These are phyloP conservation scores for Ophiorrhiza pumila DNA, from an alignment of 257 asterid species.

Conservation along the genomic window DNA sequence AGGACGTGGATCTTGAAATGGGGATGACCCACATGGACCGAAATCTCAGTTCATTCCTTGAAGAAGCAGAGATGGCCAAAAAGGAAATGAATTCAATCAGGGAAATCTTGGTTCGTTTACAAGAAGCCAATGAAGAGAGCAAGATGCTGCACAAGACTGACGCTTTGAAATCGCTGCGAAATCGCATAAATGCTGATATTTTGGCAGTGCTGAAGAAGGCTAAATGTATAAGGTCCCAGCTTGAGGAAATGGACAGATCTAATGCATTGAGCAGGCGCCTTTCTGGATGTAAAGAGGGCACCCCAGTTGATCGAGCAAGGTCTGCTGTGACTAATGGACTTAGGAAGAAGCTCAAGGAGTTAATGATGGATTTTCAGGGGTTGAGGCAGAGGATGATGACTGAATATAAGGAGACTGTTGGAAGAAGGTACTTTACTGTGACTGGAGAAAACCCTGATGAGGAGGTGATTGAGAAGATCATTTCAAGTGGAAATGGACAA, in stretches of 20 bases:
- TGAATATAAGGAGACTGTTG: slow-evolving; percentile 85
- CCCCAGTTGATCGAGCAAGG: slow-evolving; percentile 68
- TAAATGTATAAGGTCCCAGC: slow-evolving; percentile 42
- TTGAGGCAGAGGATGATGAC: slow-evolving; percentile 88
- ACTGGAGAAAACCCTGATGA: slow-evolving; percentile 76
- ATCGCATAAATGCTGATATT: slow-evolving; percentile 49
- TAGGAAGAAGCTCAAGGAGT: slow-evolving; percentile 86
- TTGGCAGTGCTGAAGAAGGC: slow-evolving; percentile 66
- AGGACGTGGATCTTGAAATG: slow-evolving; percentile 59
- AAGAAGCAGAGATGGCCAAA: slow-evolving; percentile 74
- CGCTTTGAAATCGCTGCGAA: slow-evolving; percentile 52
- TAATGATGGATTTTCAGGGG: slow-evolving; percentile 92
- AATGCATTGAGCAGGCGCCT: slow-evolving; percentile 58
- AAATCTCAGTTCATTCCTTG: slow-evolving; percentile 62
- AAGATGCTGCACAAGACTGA: slow-evolving; percentile 75
- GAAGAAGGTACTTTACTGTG: slow-evolving; percentile 76
- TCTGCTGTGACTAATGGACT: slow-evolving; percentile 86
- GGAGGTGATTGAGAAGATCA: slow-evolving; percentile 72
- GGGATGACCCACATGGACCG: slow-evolving; percentile 53
- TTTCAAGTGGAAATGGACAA: slow-evolving; percentile 56
- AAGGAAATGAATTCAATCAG: slow-evolving; percentile 68
- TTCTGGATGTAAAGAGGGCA: slow-evolving; percentile 72
- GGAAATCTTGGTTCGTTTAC: slow-evolving; percentile 48
- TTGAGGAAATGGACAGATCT: slow-evolving; percentile 86
- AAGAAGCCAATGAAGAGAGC: slow-evolving; percentile 58